Evolutionary conservation across 2,329 filamentous ascomycete species (phyloP).

Genomic region (Clonostachys chloroleuca): DNA sequence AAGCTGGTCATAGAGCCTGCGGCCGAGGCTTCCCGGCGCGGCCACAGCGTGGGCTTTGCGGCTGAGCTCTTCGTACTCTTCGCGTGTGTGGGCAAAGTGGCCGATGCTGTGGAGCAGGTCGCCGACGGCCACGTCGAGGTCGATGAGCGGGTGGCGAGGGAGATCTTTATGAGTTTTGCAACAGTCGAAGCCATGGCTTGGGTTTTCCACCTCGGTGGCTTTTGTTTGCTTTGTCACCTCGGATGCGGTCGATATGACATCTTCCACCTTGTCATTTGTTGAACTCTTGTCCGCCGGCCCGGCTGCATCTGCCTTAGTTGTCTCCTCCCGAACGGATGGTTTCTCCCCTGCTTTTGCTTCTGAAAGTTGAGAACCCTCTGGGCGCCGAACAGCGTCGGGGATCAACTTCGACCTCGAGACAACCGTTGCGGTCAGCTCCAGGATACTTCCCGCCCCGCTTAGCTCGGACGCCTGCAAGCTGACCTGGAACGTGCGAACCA

Average conservation of each 20-base stretch:
- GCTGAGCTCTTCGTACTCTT: conserved; percentile 6
- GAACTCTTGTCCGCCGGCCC: no score
- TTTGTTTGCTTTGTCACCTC: not conserved
- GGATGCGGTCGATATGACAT: not conserved
- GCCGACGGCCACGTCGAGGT: conserved; percentile 7
- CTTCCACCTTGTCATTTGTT: no score
- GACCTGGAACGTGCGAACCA: conserved; percentile 13
- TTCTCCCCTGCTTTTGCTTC: no score
- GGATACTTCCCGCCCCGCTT: conserved; percentile 13
- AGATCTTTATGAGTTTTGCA: conserved; percentile 4
- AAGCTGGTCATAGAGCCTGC: not conserved
- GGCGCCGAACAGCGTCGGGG: not conserved
- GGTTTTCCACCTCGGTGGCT: not conserved
- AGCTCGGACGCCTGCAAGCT: conserved; percentile 18
- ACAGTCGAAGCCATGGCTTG: not conserved
- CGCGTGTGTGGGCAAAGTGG: conserved; percentile 3
- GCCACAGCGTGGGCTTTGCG: no score
- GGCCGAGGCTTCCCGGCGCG: not conserved
- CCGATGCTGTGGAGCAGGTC: conserved; percentile 7
- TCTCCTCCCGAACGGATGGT: not conserved
- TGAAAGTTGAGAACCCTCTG: no score
- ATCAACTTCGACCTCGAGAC: conserved; percentile 13
- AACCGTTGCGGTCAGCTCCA: conserved; percentile 13
- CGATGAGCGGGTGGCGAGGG: conserved; percentile 8
- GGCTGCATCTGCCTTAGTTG: not conserved